Evolutionary conservation across 2,329 filamentous ascomycete species (phyloP).

Genomic region (Juglanconis sp.): DNA sequence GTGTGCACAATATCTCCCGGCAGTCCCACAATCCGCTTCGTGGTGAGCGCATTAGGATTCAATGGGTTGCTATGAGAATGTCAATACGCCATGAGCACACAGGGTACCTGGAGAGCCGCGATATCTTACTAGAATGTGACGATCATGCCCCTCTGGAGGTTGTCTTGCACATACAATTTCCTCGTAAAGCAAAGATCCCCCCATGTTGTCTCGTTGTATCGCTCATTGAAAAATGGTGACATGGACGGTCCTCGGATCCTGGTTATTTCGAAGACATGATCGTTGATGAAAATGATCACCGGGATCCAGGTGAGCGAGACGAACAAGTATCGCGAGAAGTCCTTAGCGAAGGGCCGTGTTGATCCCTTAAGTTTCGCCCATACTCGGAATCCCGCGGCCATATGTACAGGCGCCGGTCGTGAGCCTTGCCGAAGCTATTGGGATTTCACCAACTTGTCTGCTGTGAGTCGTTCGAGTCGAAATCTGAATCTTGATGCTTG

Average conservation of each 20-base stretch:
- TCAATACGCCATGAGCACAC: not conserved
- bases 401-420: not conserved
- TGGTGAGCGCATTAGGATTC: conserved; percentile 63
- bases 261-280: conserved; percentile 56
- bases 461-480: not conserved
- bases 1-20: conserved; percentile 75
- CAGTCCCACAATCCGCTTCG: conserved; percentile 82
- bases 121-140: conserved; percentile 62
- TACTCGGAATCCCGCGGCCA: conserved; percentile 10
- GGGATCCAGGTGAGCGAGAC: conserved; percentile 60
- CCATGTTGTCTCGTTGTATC: conserved; percentile 53
- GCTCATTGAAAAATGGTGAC: conserved; percentile 72
- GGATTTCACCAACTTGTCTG: not conserved
- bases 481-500: not conserved
- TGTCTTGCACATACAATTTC: conserved; percentile 56
- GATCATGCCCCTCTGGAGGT: conserved; percentile 68
- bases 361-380: conserved; percentile 10
- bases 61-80: conserved; percentile 58
- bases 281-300: conserved; percentile 58
- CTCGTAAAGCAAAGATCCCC: conserved; percentile 57
- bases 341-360: conserved; percentile 25
- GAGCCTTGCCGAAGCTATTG: not conserved
- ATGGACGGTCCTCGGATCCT: conserved; percentile 65
- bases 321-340: conserved; percentile 45
- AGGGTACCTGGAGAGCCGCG: not conserved